These are phyloP conservation scores for Paraglomus brasilianum DNA, from an alignment of 192 early-diverging fungal genomes.

Conservation along the genomic window DNA sequence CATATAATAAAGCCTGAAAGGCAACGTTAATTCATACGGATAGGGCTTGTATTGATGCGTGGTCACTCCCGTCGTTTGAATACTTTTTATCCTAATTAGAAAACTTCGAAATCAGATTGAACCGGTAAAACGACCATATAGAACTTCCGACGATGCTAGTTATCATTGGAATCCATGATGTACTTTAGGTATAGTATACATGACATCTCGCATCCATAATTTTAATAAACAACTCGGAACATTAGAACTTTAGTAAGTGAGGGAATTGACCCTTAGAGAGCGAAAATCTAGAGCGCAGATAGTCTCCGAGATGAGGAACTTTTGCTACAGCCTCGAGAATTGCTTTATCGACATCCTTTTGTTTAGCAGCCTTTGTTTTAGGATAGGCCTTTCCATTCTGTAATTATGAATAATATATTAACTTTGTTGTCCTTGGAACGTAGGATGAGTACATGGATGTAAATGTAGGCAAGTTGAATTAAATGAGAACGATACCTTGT, in stretches of 20 bases:
- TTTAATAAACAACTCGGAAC: not conserved
- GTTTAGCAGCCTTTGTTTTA: conserved; percentile 79
- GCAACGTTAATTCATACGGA: too few species aligned
- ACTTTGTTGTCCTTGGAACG: not conserved
- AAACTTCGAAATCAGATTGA: too few species aligned
- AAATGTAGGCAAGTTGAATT: too few species aligned
- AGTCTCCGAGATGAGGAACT: conserved; percentile 82
- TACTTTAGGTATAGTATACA: too few species aligned
- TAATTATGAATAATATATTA: conserved; percentile 23
- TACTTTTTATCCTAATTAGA: too few species aligned
- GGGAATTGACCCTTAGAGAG: conserved; percentile 96
- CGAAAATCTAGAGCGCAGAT: conserved; percentile 87
- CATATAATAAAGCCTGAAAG: too few species aligned
- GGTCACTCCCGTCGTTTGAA: too few species aligned
- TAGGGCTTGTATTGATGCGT: too few species aligned
- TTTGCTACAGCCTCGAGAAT: conserved; percentile 79
- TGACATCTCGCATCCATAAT: not conserved
- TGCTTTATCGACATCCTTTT: conserved; percentile 87
- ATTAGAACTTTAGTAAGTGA: conserved; percentile 95
- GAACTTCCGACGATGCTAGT: too few species aligned
- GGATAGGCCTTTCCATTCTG: conserved; percentile 68
- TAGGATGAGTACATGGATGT: not conserved
- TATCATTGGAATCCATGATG: too few species aligned
- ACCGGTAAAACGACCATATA: too few species aligned
- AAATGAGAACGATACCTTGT: conserved; percentile 15